Percentiles rank a stretch among this genome's conserved stretches.
Conservation (phyloP, 2,329 filamentous ascomycete species). For the Trematosphaeria pertusa region DNA sequence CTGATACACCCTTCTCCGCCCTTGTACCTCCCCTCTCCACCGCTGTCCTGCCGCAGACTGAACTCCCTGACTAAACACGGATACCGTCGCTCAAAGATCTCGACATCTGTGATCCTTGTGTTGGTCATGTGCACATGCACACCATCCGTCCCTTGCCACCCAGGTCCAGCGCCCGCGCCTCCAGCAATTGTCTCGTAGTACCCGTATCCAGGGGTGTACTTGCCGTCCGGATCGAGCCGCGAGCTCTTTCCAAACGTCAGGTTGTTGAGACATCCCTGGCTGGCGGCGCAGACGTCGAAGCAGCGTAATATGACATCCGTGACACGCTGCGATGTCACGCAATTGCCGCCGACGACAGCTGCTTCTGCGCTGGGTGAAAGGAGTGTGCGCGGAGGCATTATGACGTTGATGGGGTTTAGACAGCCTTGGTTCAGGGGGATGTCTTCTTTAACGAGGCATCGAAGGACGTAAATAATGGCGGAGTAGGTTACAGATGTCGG, state of each 20-base stretch:
- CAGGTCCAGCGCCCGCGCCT: conserved; percentile 41
- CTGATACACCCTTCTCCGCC: conserved; percentile 47
- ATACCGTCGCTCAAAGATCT: conserved; percentile 47
- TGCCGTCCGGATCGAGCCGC: no score
- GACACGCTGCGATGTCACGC: no score
- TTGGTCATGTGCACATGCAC: conserved; percentile 45
- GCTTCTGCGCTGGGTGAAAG: no score
- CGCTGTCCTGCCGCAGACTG: conserved; percentile 35
- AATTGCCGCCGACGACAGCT: no score
- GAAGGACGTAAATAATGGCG: conserved; percentile 49
- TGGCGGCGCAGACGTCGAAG: no score
- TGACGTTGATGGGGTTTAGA: conserved; percentile 44
- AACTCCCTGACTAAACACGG: conserved; percentile 45
- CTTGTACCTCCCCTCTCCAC: conserved; percentile 37
- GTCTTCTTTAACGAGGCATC: conserved; percentile 45
- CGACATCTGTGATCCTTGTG: conserved; percentile 42
- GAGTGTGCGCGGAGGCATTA: no score
- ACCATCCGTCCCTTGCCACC: conserved; percentile 37
- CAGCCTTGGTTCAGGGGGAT: conserved; percentile 53
- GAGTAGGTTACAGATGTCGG: conserved; percentile 36
- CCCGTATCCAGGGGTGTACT: no score
- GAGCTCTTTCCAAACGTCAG: no score
- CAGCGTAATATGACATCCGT: no score
- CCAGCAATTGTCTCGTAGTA: conserved; percentile 47
- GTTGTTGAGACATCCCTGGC: no score